A percentile compares a stretch with the other conserved stretches of the same genome.
Evolutionary conservation across 768 basidiomycete species (phyloP).

Genomic region (Serendipita vermifera): DNA sequence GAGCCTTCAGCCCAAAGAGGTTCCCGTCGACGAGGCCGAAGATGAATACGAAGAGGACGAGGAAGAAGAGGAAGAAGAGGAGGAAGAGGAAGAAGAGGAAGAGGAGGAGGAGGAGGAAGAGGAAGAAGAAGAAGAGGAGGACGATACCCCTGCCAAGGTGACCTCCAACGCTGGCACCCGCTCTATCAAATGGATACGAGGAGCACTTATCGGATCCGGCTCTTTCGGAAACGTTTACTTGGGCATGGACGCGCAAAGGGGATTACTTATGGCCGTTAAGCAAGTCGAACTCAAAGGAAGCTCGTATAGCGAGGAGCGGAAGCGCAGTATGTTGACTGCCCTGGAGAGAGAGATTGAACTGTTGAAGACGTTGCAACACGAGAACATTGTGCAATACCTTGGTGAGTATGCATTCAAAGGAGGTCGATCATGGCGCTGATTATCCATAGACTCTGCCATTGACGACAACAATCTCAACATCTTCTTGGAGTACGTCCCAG

Average conservation of each 20-base stretch:
- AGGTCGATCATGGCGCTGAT: neutral
- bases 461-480: constrained; percentile 89
- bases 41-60: constrained; percentile 34
- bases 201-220: constrained; percentile 86
- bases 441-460: constrained; percentile 67
- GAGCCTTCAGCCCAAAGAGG: constrained; percentile 4
- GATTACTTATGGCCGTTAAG: constrained; percentile 92
- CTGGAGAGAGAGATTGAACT: constrained; percentile 91
- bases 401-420: constrained; percentile 39
- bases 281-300: constrained; percentile 85
- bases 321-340: constrained; percentile 83
- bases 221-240: constrained; percentile 94
- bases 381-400: constrained; percentile 96
- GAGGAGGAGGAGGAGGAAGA: constrained; percentile 32
- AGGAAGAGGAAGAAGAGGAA: constrained; percentile 24
- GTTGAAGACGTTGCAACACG: constrained; percentile 81
- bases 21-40: constrained; percentile 22
- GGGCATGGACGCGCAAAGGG: constrained; percentile 84
- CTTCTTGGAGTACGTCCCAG: constrained; percentile 93
- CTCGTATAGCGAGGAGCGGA: constrained; percentile 79
- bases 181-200: constrained; percentile 89
- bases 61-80: constrained; percentile 24
- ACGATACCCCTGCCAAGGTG: constrained; percentile 32
- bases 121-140: constrained; percentile 35
- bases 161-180: constrained; percentile 35